Conservation (phyloP, 164 flowering plant genomes). For the Tetrastigma voinierianum region DNA sequence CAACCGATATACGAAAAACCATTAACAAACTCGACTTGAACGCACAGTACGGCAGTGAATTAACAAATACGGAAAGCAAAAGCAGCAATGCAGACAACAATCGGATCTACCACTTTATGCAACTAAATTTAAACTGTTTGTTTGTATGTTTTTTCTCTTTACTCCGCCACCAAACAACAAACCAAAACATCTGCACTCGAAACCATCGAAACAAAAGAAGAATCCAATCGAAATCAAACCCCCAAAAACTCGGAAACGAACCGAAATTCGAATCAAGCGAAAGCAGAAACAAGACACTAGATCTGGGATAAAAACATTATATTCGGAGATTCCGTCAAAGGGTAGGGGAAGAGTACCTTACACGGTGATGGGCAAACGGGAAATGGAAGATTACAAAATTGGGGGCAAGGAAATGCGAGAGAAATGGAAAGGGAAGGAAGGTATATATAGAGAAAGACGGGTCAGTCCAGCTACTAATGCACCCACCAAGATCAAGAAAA, state of each 20-base stretch:
- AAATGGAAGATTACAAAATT: background rate
- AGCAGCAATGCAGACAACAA: background rate
- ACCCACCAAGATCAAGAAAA: background rate
- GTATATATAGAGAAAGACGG: conserved; percentile 4
- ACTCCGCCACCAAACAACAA: conserved; percentile 1
- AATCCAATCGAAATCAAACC: too few relatives aligned
- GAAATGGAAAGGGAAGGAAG: background rate
- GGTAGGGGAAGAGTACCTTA: background rate
- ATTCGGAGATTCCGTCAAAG: background rate
- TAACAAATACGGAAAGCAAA: too few relatives aligned
- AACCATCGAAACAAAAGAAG: background rate
- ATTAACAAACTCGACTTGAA: too few relatives aligned
- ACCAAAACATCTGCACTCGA: conserved; percentile 3
- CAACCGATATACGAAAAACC: too few relatives aligned
- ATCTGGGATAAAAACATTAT: background rate
- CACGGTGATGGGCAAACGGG: background rate
- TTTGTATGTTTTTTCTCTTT: too few relatives aligned
- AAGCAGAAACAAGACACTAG: background rate
- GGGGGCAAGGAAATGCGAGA: conserved; percentile 3
- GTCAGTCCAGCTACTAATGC: background rate
- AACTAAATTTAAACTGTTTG: background rate
- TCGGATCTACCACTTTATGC: conserved; percentile 1
- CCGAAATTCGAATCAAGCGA: background rate
- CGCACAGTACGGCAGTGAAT: too few relatives aligned
- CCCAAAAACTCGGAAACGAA: background rate